A percentile compares a stretch with the other conserved stretches of the same genome.
Conservation (phyloP, 75 land plant genomes). For the Selaginella moellendorffii region DNA sequence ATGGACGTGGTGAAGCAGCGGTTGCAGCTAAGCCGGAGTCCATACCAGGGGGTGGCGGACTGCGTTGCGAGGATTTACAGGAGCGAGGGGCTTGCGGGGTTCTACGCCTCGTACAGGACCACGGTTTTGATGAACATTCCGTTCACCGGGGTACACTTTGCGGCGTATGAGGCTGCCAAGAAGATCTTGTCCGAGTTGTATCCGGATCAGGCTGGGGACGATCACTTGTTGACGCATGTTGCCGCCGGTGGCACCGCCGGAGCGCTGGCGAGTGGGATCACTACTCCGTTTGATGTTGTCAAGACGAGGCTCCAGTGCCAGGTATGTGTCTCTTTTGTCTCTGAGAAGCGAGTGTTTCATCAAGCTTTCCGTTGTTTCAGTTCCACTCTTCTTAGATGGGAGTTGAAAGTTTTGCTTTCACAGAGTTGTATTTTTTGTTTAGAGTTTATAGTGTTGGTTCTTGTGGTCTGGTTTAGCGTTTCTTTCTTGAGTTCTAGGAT, state of each 20-base stretch:
- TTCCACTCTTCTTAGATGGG: too few relatives aligned
- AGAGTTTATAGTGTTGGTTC: too few relatives aligned
- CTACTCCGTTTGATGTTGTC: constrained; percentile 76
- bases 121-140: constrained; percentile 38
- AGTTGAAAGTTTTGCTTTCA: too few relatives aligned
- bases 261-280: constrained; percentile 52
- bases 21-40: constrained; percentile 25
- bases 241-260: constrained; percentile 82
- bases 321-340: constrained; percentile 31
- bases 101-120: constrained; percentile 35
- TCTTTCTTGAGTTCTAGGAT: too few relatives aligned
- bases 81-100: constrained; percentile 24
- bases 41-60: constrained; percentile 22
- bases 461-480: too few relatives aligned
- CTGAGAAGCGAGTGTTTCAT: too few relatives aligned
- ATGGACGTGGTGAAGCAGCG: too few relatives aligned
- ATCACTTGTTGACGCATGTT: constrained; percentile 43
- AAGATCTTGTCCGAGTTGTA: constrained; percentile 24
- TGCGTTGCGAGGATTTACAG: constrained; percentile 17
- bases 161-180: constrained; percentile 35
- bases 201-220: constrained; percentile 40
- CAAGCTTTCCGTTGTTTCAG: too few relatives aligned
- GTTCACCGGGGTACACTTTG: constrained; percentile 32
- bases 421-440: too few relatives aligned
- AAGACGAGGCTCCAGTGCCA: constrained; percentile 83